Conservation (phyloP, 2,329 filamentous ascomycete genomes). For the Albophoma yamanashiensis region DNA sequence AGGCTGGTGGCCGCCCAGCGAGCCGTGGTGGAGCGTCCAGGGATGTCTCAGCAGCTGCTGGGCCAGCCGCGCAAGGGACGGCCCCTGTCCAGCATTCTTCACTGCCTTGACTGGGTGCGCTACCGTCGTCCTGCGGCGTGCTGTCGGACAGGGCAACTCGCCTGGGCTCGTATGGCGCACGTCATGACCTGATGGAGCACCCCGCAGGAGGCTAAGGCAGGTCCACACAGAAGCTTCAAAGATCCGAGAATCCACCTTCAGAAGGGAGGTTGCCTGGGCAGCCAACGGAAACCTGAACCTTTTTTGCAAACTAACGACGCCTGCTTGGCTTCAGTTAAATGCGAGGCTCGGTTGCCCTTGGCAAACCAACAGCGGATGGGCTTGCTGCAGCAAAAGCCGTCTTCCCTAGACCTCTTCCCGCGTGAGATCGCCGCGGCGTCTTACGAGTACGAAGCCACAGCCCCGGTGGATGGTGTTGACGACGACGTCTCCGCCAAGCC, state of each 20-base stretch:
- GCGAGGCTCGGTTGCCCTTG: neutral
- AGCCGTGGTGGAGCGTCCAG: neutral
- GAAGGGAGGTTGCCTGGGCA: neutral
- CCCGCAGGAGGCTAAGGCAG: neutral
- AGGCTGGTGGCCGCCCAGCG: constrained; percentile 15
- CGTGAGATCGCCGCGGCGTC: neutral
- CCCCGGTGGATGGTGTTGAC: neutral
- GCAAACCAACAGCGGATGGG: neutral
- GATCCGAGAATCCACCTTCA: neutral
- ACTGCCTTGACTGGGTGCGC: no score
- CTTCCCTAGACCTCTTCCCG: neutral
- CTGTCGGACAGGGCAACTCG: neutral
- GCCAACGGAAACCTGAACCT: neutral
- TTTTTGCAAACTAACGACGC: neutral
- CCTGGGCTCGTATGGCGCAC: neutral
- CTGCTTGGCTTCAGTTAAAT: neutral
- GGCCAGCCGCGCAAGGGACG: neutral
- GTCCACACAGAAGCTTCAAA: neutral
- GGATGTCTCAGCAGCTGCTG: neutral
- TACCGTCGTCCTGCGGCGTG: neutral
- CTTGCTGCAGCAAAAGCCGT: neutral
- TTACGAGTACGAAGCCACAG: neutral
- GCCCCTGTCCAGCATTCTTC: neutral
- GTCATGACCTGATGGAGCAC: neutral
- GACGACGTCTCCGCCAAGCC: neutral